A percentile compares a stretch with the other conserved stretches of the same genome.
phyloP scores from a whole-genome alignment of 768 basidiomycete species.

The Amanita subjunquillea region DNA sequence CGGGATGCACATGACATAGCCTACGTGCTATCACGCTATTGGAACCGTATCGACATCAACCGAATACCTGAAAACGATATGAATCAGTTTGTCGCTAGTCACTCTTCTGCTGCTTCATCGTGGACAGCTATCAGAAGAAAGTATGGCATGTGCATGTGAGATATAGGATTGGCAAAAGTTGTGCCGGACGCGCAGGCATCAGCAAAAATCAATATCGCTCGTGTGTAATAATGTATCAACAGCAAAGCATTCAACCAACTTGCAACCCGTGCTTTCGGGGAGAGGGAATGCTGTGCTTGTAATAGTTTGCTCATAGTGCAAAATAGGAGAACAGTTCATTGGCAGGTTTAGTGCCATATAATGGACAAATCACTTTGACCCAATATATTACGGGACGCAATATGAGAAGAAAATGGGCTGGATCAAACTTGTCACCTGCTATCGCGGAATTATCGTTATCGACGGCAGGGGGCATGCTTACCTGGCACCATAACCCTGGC shows the following conservation, averaged over 20 bases:
- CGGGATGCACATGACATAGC: conserved; percentile 71
- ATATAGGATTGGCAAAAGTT: conserved; percentile 7
- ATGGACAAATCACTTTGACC: neutral
- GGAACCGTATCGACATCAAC: conserved; percentile 79
- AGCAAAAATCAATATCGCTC: neutral
- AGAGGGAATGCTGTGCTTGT: neutral
- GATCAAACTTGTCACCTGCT: neutral
- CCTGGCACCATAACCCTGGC: neutral
- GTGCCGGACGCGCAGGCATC: neutral
- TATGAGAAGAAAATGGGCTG: neutral
- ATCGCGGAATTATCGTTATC: neutral
- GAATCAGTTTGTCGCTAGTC: conserved; percentile 57
- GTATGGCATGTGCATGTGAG: conserved; percentile 40
- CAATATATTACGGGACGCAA: neutral
- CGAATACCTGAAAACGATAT: conserved; percentile 82
- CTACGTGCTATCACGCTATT: conserved; percentile 62
- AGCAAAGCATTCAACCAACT: neutral
- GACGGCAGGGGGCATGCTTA: neutral
- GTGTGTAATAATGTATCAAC: neutral
- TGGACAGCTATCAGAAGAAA: conserved; percentile 71
- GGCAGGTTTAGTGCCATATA: neutral
- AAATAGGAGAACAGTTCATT: neutral
- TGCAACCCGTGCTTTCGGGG: neutral
- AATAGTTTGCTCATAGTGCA: neutral
- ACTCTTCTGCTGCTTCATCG: conserved; percentile 52